Evolutionary conservation across 2,329 filamentous ascomycete species (phyloP).

Genomic region (Neonectria faginata): DNA sequence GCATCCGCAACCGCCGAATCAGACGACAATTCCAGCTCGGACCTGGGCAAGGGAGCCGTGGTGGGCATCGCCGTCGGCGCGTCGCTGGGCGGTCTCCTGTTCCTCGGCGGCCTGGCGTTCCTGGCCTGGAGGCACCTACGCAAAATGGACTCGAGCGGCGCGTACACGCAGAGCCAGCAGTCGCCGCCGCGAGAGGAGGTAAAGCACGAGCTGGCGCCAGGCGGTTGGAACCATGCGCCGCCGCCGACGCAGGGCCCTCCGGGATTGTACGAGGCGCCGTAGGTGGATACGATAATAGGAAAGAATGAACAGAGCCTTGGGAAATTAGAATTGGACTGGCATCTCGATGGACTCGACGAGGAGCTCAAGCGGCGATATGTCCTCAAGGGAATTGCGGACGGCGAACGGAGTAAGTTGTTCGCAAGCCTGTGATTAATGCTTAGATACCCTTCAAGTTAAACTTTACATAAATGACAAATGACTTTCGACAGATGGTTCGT

Average conservation of each 20-base stretch:
- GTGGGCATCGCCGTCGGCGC: slow-evolving; percentile 44
- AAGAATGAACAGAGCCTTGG: neutral
- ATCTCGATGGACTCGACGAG: neutral
- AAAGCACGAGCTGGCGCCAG: slow-evolving; percentile 1
- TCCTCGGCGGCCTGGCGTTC: slow-evolving; percentile 38
- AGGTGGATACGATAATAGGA: neutral
- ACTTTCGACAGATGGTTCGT: neutral
- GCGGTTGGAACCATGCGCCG: neutral
- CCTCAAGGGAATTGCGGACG: neutral
- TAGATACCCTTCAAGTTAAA: neutral
- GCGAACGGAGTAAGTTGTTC: neutral
- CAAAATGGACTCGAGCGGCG: slow-evolving; percentile 27
- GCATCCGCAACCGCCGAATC: neutral
- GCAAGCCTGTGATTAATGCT: neutral
- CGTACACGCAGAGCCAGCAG: slow-evolving; percentile 6
- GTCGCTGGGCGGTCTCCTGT: slow-evolving; percentile 32
- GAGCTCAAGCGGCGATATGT: neutral
- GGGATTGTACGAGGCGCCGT: slow-evolving; percentile 2
- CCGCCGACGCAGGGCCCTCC: neutral
- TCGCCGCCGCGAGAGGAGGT: neutral
- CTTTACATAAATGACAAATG: neutral
- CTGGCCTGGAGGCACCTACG: slow-evolving; percentile 37
- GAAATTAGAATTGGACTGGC: neutral
- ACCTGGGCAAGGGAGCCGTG: slow-evolving; percentile 39
- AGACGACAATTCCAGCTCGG: neutral